Base-by-base conservation (phyloP, 345 rosid species). In the Eucalyptus cloeziana region DNA sequence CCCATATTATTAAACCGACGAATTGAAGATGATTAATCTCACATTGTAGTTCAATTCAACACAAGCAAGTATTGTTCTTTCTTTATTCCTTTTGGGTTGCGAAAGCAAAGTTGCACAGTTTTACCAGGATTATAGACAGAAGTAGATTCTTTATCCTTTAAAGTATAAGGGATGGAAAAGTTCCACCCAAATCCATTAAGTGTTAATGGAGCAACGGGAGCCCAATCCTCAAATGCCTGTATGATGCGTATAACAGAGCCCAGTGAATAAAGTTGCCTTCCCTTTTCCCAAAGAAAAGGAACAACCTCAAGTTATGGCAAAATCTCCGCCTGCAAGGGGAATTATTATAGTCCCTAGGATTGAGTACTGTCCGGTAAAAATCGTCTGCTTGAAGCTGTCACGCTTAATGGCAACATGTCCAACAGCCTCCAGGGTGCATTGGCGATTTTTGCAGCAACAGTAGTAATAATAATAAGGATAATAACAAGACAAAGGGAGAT, bases 401-500 rank as follows among this genome's bases (percentile, higher is more conserved):
- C 83, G 47, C 83, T 27, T 5, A 10, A 76, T 37, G 13, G 83
- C 43, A 37, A 37, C 15, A 2, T 37, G 83, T 76, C 83, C 45
- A 37, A 40, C 83, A 37, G 83, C 83, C 8, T 10, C 83, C 83
- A 6, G 27, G 83, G 83, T 21, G 83, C 83, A 37, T 37, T 76
- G 83, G 22, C 27, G 14, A 10, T 37, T 76, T 21, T 76, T 76
- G 2, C 40, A 64, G 31, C 33, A 64, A 64, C 17, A n/a, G 5
- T 2, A n/a, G 25, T 71, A 21, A 10, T 11, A 71, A 37, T 3
- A 19, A 37, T 40, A 2, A 31, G 0, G 37, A 31, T 17, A 37
- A 33, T 10, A 71, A 71, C 13, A 33, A 1, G 0, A 19, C 12
- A 31, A 31, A 33, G 19, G 79, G 1, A 31, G 40, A 71, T 71